Conservation (phyloP, 148 eudicot species). For the Bassia scoparia region DNA sequence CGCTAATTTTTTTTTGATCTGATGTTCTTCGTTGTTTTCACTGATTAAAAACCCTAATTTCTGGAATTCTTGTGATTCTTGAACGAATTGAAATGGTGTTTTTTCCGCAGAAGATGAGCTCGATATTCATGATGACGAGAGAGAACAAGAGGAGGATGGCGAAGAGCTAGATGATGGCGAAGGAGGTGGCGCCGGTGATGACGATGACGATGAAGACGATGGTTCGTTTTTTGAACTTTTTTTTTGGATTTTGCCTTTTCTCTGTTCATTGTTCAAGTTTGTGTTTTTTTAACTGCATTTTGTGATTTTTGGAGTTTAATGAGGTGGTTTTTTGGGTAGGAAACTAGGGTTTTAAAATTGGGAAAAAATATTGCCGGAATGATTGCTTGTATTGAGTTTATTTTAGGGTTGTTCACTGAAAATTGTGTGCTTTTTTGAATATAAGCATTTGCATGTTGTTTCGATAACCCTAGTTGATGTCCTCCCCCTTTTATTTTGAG, state of each 20-base stretch:
- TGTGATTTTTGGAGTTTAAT: neutral
- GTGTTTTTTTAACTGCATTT: constrained; percentile 11
- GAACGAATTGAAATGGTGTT: neutral
- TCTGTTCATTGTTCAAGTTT: neutral
- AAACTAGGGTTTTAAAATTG: constrained; percentile 15
- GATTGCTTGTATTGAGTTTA: neutral
- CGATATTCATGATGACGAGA: constrained; percentile 61
- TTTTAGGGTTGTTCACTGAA: neutral
- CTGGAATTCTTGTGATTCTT: neutral
- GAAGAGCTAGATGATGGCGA: constrained; percentile 43
- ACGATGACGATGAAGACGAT: constrained; percentile 75
- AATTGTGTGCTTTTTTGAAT: neutral
- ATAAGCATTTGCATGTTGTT: neutral
- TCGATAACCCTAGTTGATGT: neutral
- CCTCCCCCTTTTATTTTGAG: neutral
- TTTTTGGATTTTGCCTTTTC: neutral
- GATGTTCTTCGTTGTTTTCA: neutral
- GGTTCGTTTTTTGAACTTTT: constrained; percentile 18
- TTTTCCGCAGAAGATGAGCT: constrained; percentile 69
- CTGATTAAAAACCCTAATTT: constrained; percentile 25
- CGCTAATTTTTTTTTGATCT: neutral
- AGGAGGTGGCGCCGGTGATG: constrained; percentile 50
- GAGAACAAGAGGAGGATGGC: constrained; percentile 56
- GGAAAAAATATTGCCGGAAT: neutral
- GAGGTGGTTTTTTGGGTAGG: neutral